These are phyloP conservation scores for Apiospora rasikravindrae DNA, from an alignment of 2,329 filamentous ascomycete genomes.

Conservation along the genomic window DNA sequence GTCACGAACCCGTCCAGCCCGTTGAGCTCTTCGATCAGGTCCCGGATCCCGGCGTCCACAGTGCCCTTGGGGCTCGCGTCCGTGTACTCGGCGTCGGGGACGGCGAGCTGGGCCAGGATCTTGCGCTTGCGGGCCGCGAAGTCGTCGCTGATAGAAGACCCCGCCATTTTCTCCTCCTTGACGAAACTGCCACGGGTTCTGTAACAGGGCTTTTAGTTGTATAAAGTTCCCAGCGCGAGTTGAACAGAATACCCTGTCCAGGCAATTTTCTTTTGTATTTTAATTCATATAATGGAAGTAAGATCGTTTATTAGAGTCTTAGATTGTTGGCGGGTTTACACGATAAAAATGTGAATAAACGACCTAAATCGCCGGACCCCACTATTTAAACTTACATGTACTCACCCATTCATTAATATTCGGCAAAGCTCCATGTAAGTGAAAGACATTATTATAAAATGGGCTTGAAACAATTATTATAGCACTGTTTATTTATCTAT, in stretches of 20 bases:
- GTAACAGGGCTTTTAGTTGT: no score
- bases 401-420: neutral
- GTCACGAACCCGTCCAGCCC: slow-evolving; percentile 76
- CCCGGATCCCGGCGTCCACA: slow-evolving; percentile 78
- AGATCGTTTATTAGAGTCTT: neutral
- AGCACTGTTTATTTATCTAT: neutral
- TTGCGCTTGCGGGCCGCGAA: slow-evolving; percentile 70
- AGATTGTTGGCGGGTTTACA: neutral
- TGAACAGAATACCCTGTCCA: neutral
- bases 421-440: no score
- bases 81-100: slow-evolving; percentile 73
- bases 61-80: slow-evolving; percentile 90
- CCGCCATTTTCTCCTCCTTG: neutral
- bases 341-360: neutral
- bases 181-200: neutral
- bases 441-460: neutral
- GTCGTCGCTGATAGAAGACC: slow-evolving; percentile 21
- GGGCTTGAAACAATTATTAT: neutral
- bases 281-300: no score
- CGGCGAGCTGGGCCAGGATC: slow-evolving; percentile 73
- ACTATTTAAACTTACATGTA: slow-evolving; percentile 1
- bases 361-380: neutral
- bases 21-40: slow-evolving; percentile 83
- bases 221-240: neutral
- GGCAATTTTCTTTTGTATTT: neutral